These are phyloP conservation scores for Leptosphaerulina australis DNA, from an alignment of 2,329 filamentous ascomycete genomes.

Conservation along the genomic window DNA sequence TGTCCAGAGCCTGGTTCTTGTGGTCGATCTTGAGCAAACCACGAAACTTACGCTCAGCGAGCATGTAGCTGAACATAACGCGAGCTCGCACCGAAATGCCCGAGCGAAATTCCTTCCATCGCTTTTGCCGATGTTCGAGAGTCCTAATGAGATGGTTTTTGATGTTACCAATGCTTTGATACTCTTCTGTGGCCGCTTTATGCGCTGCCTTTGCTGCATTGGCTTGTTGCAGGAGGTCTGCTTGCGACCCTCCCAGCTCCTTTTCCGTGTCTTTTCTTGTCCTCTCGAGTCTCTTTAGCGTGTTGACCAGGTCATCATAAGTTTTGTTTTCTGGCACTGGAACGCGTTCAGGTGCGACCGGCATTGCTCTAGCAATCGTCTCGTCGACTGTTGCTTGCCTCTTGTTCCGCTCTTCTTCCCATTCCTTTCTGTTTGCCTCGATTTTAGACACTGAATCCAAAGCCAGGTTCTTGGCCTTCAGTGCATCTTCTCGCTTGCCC, in stretches of 20 bases:
- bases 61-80: constrained; percentile 83
- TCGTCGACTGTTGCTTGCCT: constrained; percentile 37
- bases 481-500: constrained; percentile 40
- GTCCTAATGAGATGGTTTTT: constrained; percentile 59
- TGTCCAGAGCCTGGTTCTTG: constrained; percentile 71
- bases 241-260: constrained; percentile 44
- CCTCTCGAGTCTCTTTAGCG: constrained; percentile 35
- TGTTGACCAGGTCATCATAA: constrained; percentile 37
- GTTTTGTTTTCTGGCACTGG: constrained; percentile 41
- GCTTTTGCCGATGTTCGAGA: constrained; percentile 70
- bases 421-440: constrained; percentile 36
- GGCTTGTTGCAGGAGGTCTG: constrained; percentile 35
- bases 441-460: constrained; percentile 45
- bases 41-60: constrained; percentile 87
- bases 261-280: constrained; percentile 39
- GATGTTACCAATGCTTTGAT: constrained; percentile 23
- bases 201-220: constrained; percentile 39
- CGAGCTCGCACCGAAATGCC: constrained; percentile 86
- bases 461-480: constrained; percentile 52
- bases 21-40: constrained; percentile 83
- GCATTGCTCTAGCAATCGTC: constrained; percentile 24
- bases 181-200: constrained; percentile 28
- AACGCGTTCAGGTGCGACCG: constrained; percentile 36
- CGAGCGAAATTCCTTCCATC: constrained; percentile 82
- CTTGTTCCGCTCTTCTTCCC: constrained; percentile 35